Evolutionary conservation across 2,329 filamentous ascomycete species (phyloP).

Genomic region (Microsporum canis): DNA sequence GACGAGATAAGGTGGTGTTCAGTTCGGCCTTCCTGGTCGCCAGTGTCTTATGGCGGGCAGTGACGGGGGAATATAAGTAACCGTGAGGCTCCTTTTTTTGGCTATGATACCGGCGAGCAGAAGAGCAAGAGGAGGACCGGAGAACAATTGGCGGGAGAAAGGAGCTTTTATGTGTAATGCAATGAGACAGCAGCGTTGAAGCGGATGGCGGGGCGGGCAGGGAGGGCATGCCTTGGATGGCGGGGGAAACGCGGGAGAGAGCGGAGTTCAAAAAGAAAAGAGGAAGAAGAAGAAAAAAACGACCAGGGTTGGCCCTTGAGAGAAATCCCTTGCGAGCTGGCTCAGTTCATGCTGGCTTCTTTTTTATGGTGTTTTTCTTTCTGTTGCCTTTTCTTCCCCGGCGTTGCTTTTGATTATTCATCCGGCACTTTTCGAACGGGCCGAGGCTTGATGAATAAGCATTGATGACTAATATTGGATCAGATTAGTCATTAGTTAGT

Average conservation of each 20-base stretch:
- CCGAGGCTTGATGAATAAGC: neutral
- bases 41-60: neutral
- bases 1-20: constrained; percentile 20
- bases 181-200: neutral
- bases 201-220: constrained; percentile 4
- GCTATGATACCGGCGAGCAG: neutral
- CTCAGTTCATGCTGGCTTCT: neutral
- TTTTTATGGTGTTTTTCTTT: neutral
- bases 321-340: neutral
- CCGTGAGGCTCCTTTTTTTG: neutral
- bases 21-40: neutral
- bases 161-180: neutral
- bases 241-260: neutral
- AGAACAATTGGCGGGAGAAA: neutral
- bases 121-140: neutral
- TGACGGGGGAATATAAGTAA: constrained; percentile 5
- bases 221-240: constrained; percentile 9
- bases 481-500: too few species aligned
- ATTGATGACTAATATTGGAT: neutral
- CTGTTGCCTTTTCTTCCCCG: neutral
- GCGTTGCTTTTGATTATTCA: constrained; percentile 1
- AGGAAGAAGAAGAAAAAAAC: neutral
- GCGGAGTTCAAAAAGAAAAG: neutral
- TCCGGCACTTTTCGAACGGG: neutral
- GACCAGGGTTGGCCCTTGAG: neutral